Percentiles rank a stretch among this genome's conserved stretches.
Evolutionary conservation across 2,329 filamentous ascomycete genomes (phyloP).

Genomic region (Microdochium bolleyi): DNA sequence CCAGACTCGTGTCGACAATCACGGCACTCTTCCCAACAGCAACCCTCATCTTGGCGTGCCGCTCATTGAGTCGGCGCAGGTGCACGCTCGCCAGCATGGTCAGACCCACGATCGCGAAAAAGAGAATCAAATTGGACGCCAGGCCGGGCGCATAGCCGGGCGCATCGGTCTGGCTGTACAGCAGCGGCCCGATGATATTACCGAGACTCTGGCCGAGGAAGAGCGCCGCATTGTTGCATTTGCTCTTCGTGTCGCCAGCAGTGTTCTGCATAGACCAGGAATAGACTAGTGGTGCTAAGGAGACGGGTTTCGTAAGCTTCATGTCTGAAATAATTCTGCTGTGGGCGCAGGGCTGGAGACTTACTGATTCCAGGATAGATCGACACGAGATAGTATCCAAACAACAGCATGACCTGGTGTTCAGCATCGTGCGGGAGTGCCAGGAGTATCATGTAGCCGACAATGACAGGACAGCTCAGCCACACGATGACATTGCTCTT

Average conservation of each 20-base stretch:
- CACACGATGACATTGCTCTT: slow-evolving; percentile 38
- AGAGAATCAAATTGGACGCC: slow-evolving; percentile 51
- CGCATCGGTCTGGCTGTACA: slow-evolving; percentile 53
- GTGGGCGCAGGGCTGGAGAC: slow-evolving; percentile 6
- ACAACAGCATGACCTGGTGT: slow-evolving; percentile 28
- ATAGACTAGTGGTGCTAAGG: slow-evolving; percentile 48
- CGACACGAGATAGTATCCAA: slow-evolving; percentile 30
- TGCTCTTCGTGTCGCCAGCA: slow-evolving; percentile 62
- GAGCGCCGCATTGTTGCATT: slow-evolving; percentile 54
- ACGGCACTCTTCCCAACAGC: slow-evolving; percentile 51
- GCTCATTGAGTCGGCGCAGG: slow-evolving; percentile 9
- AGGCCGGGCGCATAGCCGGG: slow-evolving; percentile 50
- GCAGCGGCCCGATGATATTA: slow-evolving; percentile 57
- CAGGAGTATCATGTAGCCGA: slow-evolving; percentile 17
- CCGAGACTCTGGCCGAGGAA: slow-evolving; percentile 59
- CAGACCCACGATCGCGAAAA: slow-evolving; percentile 48
- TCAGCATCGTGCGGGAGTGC: slow-evolving; percentile 9
- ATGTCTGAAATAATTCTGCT: background rate
- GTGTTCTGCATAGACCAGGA: slow-evolving; percentile 57
- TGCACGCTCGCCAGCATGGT: slow-evolving; percentile 22
- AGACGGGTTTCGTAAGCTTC: slow-evolving; percentile 4
- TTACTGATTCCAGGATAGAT: slow-evolving; percentile 48
- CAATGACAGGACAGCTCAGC: slow-evolving; percentile 17
- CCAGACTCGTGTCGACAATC: slow-evolving; percentile 52
- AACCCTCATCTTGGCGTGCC: slow-evolving; percentile 27